Conservation (phyloP, 2,329 filamentous ascomycete species). For the Diaporthe velutina region DNA sequence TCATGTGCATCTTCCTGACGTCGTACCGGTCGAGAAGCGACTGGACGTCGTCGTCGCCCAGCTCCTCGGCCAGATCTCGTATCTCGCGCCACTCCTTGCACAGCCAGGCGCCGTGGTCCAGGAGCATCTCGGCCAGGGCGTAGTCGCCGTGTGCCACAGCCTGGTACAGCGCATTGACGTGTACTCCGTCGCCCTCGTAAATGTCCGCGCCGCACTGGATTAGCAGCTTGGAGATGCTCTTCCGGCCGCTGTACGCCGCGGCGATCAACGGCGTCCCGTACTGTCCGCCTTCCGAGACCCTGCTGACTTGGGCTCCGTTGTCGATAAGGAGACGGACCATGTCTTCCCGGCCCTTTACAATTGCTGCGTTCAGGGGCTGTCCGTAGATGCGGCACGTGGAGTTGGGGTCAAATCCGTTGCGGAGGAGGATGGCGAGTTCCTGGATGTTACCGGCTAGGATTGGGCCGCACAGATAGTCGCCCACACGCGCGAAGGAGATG, state of each 20-base stretch:
- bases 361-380: neutral
- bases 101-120: slow-evolving; percentile 23
- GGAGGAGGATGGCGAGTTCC: neutral
- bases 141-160: slow-evolving; percentile 19
- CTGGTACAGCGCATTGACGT: slow-evolving; percentile 27
- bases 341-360: neutral
- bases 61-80: slow-evolving; percentile 22
- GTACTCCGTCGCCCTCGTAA: neutral
- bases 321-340: neutral
- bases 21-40: neutral
- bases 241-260: slow-evolving; percentile 2
- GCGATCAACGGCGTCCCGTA: slow-evolving; percentile 14
- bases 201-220: slow-evolving; percentile 19
- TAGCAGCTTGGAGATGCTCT: slow-evolving; percentile 12
- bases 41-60: neutral
- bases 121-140: slow-evolving; percentile 22
- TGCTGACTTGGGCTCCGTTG: neutral
- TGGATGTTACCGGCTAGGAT: neutral
- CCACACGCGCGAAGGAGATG: slow-evolving; percentile 4
- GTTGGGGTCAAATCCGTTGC: slow-evolving; percentile 14
- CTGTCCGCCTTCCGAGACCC: neutral
- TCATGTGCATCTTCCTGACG: slow-evolving; percentile 3
- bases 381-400: neutral
- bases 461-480: neutral
- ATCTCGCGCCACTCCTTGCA: slow-evolving; percentile 25